A percentile compares a stretch with the other conserved stretches of the same genome.
These are phyloP conservation scores for Ophiosphaerella narmari DNA, from an alignment of 2,329 filamentous ascomycete genomes.

Conservation along the genomic window DNA sequence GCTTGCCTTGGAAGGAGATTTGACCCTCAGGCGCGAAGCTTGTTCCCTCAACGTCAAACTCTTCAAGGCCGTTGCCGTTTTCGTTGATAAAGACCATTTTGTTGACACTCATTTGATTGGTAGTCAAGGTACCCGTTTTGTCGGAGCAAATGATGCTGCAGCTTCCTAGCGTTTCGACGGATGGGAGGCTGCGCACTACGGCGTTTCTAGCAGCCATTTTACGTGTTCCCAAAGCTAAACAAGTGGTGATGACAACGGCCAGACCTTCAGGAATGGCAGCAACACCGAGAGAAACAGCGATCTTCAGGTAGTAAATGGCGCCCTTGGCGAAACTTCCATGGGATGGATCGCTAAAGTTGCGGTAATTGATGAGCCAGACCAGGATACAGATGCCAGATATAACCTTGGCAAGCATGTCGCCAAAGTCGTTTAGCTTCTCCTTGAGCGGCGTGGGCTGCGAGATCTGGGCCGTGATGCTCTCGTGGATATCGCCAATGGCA, in stretches of 20 bases:
- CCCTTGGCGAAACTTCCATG: slow-evolving; percentile 95
- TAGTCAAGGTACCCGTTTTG: slow-evolving; percentile 97
- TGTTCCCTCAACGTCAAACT: slow-evolving; percentile 88
- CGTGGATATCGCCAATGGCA: slow-evolving; percentile 97
- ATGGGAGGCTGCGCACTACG: slow-evolving; percentile 92
- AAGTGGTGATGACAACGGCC: slow-evolving; percentile 98
- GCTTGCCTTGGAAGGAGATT: slow-evolving; percentile 70
- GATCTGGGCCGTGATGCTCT: slow-evolving; percentile 97
- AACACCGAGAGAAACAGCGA: slow-evolving; percentile 96
- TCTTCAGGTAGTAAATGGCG: slow-evolving; percentile 99
- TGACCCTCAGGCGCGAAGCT: slow-evolving; percentile 85
- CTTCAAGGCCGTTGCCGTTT: slow-evolving; percentile 74
- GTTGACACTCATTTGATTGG: slow-evolving; percentile 98
- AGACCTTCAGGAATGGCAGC: slow-evolving; percentile 97
- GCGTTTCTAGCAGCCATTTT: slow-evolving; percentile 99
- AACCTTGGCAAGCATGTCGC: slow-evolving; percentile 93
- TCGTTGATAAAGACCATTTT: slow-evolving; percentile 85
- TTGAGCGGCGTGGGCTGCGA: slow-evolving; percentile 96
- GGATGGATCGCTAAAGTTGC: slow-evolving; percentile 92
- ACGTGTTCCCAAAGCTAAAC: slow-evolving; percentile 89
- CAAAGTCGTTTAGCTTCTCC: slow-evolving; percentile 98
- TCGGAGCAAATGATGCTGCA: slow-evolving; percentile 99
- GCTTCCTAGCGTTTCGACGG: slow-evolving; percentile 96
- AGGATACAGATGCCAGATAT: slow-evolving; percentile 96
- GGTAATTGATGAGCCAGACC: slow-evolving; percentile 98